These are phyloP conservation scores for Colletotrichum abscissum DNA, from an alignment of 2,329 filamentous ascomycete genomes.

Conservation along the genomic window DNA sequence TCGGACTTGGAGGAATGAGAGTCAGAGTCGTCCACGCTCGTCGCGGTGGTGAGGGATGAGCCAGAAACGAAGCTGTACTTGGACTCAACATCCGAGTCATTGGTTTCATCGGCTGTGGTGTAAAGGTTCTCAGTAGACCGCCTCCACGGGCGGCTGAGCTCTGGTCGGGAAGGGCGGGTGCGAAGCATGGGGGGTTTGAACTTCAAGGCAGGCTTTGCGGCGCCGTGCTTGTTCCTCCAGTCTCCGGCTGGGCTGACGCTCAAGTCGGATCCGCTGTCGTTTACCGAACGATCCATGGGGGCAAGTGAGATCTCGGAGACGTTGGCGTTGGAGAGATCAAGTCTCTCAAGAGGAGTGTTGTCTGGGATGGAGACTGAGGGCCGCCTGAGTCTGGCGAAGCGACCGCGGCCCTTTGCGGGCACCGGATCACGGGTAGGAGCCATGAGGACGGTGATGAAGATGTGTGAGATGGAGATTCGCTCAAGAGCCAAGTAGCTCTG, in stretches of 20 bases:
- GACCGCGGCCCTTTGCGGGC: conserved; percentile 27
- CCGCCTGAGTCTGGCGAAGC: conserved; percentile 27
- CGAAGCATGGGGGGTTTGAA: conserved; percentile 35
- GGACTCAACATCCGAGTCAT: conserved; percentile 35
- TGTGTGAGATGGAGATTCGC: not conserved
- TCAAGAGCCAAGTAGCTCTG: conserved; percentile 1
- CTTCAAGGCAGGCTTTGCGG: conserved; percentile 23
- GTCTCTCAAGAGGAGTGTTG: conserved; percentile 25
- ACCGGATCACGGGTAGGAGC: conserved; percentile 31
- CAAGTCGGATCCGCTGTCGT: conserved; percentile 28
- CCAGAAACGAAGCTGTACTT: conserved; percentile 34
- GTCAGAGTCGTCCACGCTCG: conserved; percentile 32
- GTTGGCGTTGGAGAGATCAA: conserved; percentile 34
- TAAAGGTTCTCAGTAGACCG: conserved; percentile 18
- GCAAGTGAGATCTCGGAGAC: conserved; percentile 31
- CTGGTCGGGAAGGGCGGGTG: conserved; percentile 25
- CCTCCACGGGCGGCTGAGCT: conserved; percentile 29
- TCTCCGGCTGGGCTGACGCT: conserved; percentile 23
- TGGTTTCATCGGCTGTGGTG: conserved; percentile 32
- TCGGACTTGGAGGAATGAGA: conserved; percentile 19
- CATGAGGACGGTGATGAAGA: conserved; percentile 14
- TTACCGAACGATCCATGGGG: conserved; percentile 18
- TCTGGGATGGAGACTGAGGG: conserved; percentile 33
- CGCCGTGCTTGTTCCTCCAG: conserved; percentile 17
- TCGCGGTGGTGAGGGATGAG: conserved; percentile 34